Percentiles rank a stretch among this genome's conserved stretches.
Evolutionary conservation across 306 rosid species (phyloP).

Genomic region (Rosa rugosa): DNA sequence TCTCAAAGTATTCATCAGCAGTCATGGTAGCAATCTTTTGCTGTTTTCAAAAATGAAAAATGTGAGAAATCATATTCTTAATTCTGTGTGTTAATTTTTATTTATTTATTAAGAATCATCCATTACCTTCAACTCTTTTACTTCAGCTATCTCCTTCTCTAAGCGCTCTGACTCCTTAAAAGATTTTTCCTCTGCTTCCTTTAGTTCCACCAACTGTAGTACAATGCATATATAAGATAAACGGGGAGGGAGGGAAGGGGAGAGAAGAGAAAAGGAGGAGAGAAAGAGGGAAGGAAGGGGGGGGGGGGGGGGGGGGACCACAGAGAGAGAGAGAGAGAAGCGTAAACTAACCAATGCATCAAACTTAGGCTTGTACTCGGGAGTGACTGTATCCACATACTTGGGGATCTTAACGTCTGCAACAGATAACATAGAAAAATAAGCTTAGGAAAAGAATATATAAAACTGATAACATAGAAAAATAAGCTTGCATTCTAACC

Average conservation of each 20-base stretch:
- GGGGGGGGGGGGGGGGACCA: not conserved
- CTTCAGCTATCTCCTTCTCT: constrained; percentile 83
- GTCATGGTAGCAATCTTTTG: constrained; percentile 88
- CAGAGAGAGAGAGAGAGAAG: constrained; percentile 3
- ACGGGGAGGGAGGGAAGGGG: not conserved
- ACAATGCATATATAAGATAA: constrained; percentile 9
- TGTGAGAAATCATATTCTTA: constrained; percentile 25
- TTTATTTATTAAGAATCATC: constrained; percentile 5
- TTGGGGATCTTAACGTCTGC: constrained; percentile 90
- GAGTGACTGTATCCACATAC: constrained; percentile 91
- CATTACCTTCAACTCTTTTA: constrained; percentile 84
- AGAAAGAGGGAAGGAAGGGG: not conserved
- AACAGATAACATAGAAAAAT: not conserved
- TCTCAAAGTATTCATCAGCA: constrained; percentile 85
- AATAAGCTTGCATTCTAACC: not conserved
- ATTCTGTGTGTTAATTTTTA: not conserved
- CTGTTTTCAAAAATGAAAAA: constrained; percentile 39
- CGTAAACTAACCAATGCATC: constrained; percentile 54
- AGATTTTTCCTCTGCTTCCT: constrained; percentile 85
- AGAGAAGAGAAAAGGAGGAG: constrained; percentile 6
- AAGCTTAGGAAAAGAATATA: constrained; percentile 2
- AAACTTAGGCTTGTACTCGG: constrained; percentile 84
- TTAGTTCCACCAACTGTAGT: constrained; percentile 79
- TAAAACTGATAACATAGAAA: not conserved
- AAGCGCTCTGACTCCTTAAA: constrained; percentile 87